Conservation (phyloP, 305 asterid genomes). For the Fraxinus dipetala region DNA sequence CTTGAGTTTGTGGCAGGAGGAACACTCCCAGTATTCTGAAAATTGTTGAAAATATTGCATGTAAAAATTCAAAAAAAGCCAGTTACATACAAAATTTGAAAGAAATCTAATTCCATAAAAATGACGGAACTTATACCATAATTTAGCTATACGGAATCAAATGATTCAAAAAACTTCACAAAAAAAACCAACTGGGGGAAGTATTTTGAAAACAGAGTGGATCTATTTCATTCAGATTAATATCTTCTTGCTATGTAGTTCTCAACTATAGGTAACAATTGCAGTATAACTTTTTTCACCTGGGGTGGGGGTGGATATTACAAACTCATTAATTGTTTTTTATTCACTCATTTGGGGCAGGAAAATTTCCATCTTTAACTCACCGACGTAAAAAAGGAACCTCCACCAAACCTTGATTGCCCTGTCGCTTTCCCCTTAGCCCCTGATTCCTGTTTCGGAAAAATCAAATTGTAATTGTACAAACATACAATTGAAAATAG, state of each 20-base stretch:
- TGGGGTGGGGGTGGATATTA: not conserved
- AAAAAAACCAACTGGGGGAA: not conserved
- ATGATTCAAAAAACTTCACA: not conserved
- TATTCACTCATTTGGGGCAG: not conserved
- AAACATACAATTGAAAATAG: not conserved
- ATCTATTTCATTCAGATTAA: not conserved
- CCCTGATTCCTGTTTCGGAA: conserved; percentile 28
- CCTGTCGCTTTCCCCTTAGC: conserved; percentile 34
- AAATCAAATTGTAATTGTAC: not conserved
- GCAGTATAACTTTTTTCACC: not conserved
- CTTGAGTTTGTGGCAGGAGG: conserved; percentile 85
- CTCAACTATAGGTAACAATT: not conserved
- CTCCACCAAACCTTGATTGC: conserved; percentile 36
- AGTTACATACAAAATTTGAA: not conserved
- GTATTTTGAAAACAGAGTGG: not conserved
- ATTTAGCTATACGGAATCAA: not conserved
- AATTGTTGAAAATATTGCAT: not conserved
- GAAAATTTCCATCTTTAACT: conserved; percentile 8
- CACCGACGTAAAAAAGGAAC: conserved; percentile 39
- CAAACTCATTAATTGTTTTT: not conserved
- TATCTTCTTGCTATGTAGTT: not conserved
- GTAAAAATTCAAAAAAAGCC: not conserved
- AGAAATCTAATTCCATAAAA: not conserved
- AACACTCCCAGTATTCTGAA: conserved; percentile 62
- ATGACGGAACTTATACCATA: not conserved